Evolutionary conservation across 768 basidiomycete genomes (phyloP).

Genomic region (Kondoa subrosea): DNA sequence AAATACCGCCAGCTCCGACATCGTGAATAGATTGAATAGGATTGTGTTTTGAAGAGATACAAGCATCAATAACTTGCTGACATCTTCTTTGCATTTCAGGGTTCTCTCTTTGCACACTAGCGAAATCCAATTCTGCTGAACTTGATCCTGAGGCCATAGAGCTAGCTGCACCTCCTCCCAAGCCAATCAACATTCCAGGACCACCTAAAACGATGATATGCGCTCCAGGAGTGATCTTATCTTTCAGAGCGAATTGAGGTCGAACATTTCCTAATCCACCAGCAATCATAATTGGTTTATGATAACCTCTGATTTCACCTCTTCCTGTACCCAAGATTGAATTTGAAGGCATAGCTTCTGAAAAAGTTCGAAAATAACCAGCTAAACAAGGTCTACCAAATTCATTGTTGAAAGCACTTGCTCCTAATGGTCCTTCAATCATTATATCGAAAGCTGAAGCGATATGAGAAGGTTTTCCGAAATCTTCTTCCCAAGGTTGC

Average conservation of each 20-base stretch:
- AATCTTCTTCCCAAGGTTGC: slow-evolving; percentile 93
- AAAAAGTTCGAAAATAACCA: slow-evolving; percentile 91
- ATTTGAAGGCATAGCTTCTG: slow-evolving; percentile 48
- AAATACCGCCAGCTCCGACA: slow-evolving; percentile 90
- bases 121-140: slow-evolving; percentile 87
- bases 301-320: slow-evolving; percentile 76
- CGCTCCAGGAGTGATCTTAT: slow-evolving; percentile 56
- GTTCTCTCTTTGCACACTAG: slow-evolving; percentile 92
- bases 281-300: slow-evolving; percentile 99
- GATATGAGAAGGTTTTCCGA: slow-evolving; percentile 76
- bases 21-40: slow-evolving; percentile 96
- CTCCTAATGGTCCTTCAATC: slow-evolving; percentile 86
- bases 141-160: slow-evolving; percentile 81
- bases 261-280: slow-evolving; percentile 91
- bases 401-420: slow-evolving; percentile 94
- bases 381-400: slow-evolving; percentile 83
- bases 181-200: slow-evolving; percentile 85
- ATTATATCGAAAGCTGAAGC: slow-evolving; percentile 90
- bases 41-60: slow-evolving; percentile 43
- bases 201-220: slow-evolving; percentile 87
- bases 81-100: slow-evolving; percentile 95
- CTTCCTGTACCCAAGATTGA: slow-evolving; percentile 37
- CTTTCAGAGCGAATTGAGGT: slow-evolving; percentile 62
- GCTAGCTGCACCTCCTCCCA: slow-evolving; percentile 90
- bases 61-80: slow-evolving; percentile 93